Percentiles rank a stretch among this genome's conserved stretches.
Evolutionary conservation across 2,329 filamentous ascomycete species (phyloP).

Genomic region (Rhinocladiella similis): DNA sequence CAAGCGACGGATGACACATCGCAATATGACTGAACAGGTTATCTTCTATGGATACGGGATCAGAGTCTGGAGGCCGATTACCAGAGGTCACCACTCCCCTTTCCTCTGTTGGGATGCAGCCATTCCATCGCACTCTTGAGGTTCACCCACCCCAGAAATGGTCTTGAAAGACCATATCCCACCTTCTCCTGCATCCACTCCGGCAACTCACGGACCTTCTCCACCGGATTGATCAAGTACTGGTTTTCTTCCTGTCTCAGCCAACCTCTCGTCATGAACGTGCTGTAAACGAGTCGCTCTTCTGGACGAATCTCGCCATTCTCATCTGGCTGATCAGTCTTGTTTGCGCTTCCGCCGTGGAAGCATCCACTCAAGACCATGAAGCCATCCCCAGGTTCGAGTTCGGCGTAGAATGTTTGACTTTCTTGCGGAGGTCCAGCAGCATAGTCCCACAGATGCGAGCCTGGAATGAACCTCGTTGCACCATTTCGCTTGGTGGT

Average conservation of each 20-base stretch:
- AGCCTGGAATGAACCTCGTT: slow-evolving; percentile 34
- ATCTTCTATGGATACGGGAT: not conserved
- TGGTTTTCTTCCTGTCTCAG: slow-evolving; percentile 32
- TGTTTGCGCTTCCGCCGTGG: slow-evolving; percentile 35
- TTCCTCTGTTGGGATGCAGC: slow-evolving; percentile 14
- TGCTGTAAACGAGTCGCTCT: slow-evolving; percentile 30
- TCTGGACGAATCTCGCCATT: slow-evolving; percentile 27
- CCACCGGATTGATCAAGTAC: slow-evolving; percentile 28
- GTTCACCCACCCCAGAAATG: slow-evolving; percentile 25
- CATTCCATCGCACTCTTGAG: slow-evolving; percentile 23
- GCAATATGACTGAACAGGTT: no score
- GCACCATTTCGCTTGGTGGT: slow-evolving; percentile 33
- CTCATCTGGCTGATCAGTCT: slow-evolving; percentile 12
- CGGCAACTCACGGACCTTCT: slow-evolving; percentile 24
- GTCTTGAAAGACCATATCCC: slow-evolving; percentile 29
- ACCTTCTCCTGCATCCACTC: slow-evolving; percentile 26
- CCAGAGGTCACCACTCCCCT: slow-evolving; percentile 9
- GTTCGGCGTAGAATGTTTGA: slow-evolving; percentile 31
- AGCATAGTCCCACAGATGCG: slow-evolving; percentile 32
- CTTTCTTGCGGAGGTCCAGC: slow-evolving; percentile 16
- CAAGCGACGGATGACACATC: no score
- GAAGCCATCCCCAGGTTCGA: slow-evolving; percentile 39
- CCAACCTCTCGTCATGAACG: slow-evolving; percentile 29
- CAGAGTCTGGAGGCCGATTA: not conserved
- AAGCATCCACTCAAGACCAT: slow-evolving; percentile 39